These are phyloP conservation scores for Yarrowia keelungensis DNA, from an alignment of 805 yeast genomes.

Conservation along the genomic window DNA sequence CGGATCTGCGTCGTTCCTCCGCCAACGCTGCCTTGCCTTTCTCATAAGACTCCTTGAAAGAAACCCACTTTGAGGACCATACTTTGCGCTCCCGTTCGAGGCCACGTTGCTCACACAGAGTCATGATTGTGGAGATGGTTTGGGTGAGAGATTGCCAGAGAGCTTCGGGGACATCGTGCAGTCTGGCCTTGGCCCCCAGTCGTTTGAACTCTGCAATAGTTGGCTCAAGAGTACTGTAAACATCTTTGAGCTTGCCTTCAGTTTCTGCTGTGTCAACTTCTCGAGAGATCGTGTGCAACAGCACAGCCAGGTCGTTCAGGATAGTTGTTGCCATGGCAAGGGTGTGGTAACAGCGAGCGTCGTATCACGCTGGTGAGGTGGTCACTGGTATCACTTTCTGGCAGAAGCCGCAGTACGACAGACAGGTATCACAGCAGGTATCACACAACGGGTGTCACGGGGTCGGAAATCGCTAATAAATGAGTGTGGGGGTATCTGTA, in stretches of 20 bases:
- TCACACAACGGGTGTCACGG: slow-evolving; percentile 3
- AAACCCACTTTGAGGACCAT: slow-evolving; percentile 6
- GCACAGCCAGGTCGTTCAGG: neutral
- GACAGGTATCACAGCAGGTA: neutral
- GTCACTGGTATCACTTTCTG: neutral
- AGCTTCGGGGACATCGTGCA: slow-evolving; percentile 4
- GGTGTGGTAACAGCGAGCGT: no score
- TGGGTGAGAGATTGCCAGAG: slow-evolving; percentile 18
- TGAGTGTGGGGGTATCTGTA: neutral
- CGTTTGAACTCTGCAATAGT: slow-evolving; percentile 14
- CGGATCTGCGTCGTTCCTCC: slow-evolving; percentile 13
- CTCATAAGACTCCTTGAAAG: slow-evolving; percentile 16
- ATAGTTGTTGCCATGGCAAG: neutral
- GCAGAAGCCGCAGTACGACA: neutral
- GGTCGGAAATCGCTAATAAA: no score
- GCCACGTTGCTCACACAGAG: slow-evolving; percentile 18
- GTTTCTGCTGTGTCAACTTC: slow-evolving; percentile 8
- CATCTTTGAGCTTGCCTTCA: neutral
- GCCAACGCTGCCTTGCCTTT: slow-evolving; percentile 22
- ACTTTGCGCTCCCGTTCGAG: neutral
- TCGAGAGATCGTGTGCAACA: slow-evolving; percentile 1
- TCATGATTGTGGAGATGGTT: neutral
- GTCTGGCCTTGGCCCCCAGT: neutral
- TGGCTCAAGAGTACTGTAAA: neutral
- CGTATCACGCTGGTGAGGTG: neutral